Evolutionary conservation across 257 asterid genomes (phyloP).

Genomic region (Cinchona pubescens): DNA sequence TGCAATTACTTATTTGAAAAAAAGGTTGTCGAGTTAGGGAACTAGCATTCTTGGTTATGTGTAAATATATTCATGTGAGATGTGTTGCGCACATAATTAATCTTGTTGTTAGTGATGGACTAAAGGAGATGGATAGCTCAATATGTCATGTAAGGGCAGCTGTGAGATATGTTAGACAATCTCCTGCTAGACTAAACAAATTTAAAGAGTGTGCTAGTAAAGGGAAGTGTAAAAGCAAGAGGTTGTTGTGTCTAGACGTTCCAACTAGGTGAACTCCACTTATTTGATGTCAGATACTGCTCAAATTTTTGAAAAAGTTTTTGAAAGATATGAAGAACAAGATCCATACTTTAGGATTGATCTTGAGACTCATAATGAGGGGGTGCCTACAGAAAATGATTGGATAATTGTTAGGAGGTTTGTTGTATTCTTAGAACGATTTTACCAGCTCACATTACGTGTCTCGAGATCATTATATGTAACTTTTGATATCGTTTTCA

Average conservation of each 20-base stretch:
- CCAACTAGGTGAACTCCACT: constrained; percentile 1
- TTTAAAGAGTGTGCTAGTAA: background rate
- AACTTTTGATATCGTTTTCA: background rate
- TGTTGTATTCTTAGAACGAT: background rate
- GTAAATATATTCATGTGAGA: too few species aligned
- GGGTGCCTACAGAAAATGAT: background rate
- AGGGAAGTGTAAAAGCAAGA: background rate
- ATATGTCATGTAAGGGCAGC: background rate
- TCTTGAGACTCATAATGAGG: background rate
- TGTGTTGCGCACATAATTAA: too few species aligned
- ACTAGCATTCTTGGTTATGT: background rate
- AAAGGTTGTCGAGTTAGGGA: background rate
- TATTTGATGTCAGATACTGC: background rate
- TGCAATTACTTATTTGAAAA: background rate
- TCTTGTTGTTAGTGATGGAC: too few species aligned
- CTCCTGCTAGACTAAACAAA: background rate
- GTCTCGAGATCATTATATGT: background rate
- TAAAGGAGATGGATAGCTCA: background rate
- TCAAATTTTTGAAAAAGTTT: background rate
- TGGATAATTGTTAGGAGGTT: background rate
- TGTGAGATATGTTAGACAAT: background rate
- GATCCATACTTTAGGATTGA: background rate
- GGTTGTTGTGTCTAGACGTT: background rate
- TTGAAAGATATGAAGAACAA: background rate
- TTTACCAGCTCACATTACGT: background rate